A percentile compares a stretch with the other conserved stretches of the same genome.
phyloP scores from a whole-genome alignment of 148 eudicot species.

The Salicornia ramosissima region DNA sequence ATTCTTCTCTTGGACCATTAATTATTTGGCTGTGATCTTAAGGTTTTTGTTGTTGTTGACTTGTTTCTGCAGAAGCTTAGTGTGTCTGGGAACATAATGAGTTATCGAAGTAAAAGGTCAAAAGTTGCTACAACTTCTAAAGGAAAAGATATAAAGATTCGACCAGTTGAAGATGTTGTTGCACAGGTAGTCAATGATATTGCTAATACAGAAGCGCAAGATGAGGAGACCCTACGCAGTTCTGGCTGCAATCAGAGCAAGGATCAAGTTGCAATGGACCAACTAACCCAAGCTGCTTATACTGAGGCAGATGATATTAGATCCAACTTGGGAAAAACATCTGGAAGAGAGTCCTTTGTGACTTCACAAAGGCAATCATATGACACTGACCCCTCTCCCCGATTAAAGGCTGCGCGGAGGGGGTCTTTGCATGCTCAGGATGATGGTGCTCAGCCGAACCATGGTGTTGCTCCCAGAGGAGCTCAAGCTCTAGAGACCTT shows the following conservation, averaged over 20 bases:
- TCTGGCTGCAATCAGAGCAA: conserved; percentile 11
- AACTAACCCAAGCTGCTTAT: conserved; percentile 7
- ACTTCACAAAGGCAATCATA: conserved; percentile 20
- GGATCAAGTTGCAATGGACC: conserved; percentile 3
- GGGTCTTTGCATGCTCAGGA: conserved; percentile 13
- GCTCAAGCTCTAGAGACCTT: conserved; percentile 16
- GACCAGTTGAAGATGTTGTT: conserved; percentile 24
- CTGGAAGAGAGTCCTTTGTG: background rate
- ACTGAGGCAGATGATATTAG: conserved; percentile 7
- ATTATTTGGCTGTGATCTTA: background rate
- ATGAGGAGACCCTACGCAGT: conserved; percentile 18
- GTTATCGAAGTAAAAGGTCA: conserved; percentile 29
- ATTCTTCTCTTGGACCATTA: background rate
- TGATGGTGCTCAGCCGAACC: conserved; percentile 16
- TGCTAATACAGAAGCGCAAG: conserved; percentile 12
- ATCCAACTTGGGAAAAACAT: conserved; percentile 8
- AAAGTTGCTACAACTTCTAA: conserved; percentile 10
- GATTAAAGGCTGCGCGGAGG: conserved; percentile 10
- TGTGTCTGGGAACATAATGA: conserved; percentile 19
- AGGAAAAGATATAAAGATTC: conserved; percentile 14
- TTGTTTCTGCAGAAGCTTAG: conserved; percentile 12
- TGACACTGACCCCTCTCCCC: conserved; percentile 9
- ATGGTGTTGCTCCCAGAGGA: conserved; percentile 13
- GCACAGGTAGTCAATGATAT: conserved; percentile 25
- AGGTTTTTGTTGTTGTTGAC: background rate